Conservation (phyloP, 2,329 filamentous ascomycete genomes). For the Aspergillus pseudoglaucus region DNA sequence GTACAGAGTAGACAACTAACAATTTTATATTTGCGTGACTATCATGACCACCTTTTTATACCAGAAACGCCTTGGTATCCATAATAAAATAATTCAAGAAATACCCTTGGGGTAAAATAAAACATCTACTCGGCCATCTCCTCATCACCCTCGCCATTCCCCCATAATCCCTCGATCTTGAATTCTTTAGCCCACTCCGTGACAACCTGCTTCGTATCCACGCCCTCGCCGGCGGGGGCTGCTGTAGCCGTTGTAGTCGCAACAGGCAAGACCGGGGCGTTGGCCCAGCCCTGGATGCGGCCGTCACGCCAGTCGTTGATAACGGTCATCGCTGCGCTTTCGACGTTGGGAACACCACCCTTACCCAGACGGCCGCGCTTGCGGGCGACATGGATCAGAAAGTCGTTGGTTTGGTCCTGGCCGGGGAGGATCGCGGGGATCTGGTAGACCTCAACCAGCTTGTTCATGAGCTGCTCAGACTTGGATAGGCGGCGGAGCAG, state of each 20-base stretch:
- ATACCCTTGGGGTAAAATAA: constrained; percentile 13
- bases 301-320: constrained; percentile 97
- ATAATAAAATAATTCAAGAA: constrained; percentile 19
- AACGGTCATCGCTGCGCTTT: constrained; percentile 82
- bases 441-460: constrained; percentile 76
- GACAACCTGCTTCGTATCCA: constrained; percentile 78
- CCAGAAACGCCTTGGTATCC: constrained; percentile 24
- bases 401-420: constrained; percentile 72
- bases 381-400: constrained; percentile 87
- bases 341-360: constrained; percentile 83
- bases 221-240: constrained; percentile 31
- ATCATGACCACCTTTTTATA: background rate
- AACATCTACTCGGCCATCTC: constrained; percentile 34
- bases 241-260: constrained; percentile 28
- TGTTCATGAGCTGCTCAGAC: constrained; percentile 66
- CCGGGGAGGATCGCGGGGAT: constrained; percentile 72
- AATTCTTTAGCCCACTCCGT: constrained; percentile 92
- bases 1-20: background rate
- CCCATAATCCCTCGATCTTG: constrained; percentile 88
- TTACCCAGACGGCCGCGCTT: constrained; percentile 84
- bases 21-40: background rate
- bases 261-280: constrained; percentile 62
- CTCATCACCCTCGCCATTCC: constrained; percentile 49
- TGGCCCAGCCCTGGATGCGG: constrained; percentile 85
- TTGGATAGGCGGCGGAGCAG: constrained; percentile 74